A percentile compares a stretch with the other conserved stretches of the same genome.
These are phyloP conservation scores for Hypoxylon sp. DNA, from an alignment of 2,329 filamentous ascomycete species.

Conservation along the genomic window DNA sequence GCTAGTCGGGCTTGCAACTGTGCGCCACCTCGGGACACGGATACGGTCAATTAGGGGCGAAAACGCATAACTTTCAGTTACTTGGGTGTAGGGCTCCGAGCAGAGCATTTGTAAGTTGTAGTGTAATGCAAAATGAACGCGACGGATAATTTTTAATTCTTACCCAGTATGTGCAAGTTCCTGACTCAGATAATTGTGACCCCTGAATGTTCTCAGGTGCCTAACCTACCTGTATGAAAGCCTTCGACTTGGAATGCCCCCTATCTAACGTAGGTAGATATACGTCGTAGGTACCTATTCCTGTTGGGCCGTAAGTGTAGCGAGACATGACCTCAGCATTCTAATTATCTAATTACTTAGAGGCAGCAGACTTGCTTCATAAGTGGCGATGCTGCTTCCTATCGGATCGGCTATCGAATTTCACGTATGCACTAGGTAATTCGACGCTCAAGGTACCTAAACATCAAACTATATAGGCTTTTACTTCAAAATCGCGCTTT, in stretches of 20 bases:
- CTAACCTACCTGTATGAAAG: too few species aligned
- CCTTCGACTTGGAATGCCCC: background rate
- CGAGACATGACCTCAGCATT: background rate
- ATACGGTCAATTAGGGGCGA: conserved; percentile 4
- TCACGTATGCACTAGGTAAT: background rate
- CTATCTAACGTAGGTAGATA: background rate
- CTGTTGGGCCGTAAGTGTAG: background rate
- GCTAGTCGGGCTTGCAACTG: conserved; percentile 1
- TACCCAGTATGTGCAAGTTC: background rate
- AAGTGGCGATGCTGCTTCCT: background rate
- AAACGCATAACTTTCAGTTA: conserved; percentile 21
- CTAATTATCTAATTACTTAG: background rate
- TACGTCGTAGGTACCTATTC: background rate
- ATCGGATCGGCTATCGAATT: background rate
- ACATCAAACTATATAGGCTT: too few species aligned
- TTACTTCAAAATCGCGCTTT: too few species aligned
- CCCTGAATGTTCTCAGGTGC: background rate
- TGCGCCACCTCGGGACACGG: background rate
- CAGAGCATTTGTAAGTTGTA: conserved; percentile 18
- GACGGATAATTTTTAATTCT: conserved; percentile 15
- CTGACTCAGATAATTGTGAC: background rate
- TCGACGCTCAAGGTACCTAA: too few species aligned
- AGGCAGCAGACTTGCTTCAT: background rate
- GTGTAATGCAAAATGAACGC: conserved; percentile 31
- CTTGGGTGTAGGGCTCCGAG: conserved; percentile 13